Base-by-base conservation (phyloP, 768 basidiomycete genomes). In the Tricholoma bakamatsutake region DNA sequence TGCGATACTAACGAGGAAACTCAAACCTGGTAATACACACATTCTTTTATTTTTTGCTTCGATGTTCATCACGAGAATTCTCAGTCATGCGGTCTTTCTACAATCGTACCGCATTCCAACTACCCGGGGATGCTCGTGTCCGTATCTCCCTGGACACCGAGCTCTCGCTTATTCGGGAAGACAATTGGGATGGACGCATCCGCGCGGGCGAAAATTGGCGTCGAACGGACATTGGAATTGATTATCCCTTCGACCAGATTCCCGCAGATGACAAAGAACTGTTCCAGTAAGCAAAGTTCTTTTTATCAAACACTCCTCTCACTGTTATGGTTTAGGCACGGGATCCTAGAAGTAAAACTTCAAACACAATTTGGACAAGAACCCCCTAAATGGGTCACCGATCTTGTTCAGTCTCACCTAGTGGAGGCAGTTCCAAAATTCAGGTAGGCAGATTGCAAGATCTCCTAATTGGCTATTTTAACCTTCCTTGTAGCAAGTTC, bases 381-480 rank as follows among this genome's bases (percentile, higher is more conserved):
- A 67, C 95, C 97, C 3, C 96, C 96, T 0, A 77, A 88, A 66
- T 99, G 97, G 97, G 93, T 98, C 15, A 85, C 86, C 5, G 96
- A 98, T 54, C 83, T 99, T n/a, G 93, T 98, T 21, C 85, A 88
- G 63, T 93, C 90, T 28, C 93, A 98, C 71, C 74, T 98, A 5
- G 96, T 98, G 15, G 97, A 98, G 70, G 93, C 95, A 11, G 93
- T 99, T 1, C 97, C 97, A 33, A 98, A 98, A 73, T 98, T 98
- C 79, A 90, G 87, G 90, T 80, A 75, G 69, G 73, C 65, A 12
- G 13, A 31, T 45, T 10, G 24, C 31, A 31, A 17, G 18, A 34
- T 53, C 30, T 30, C 17, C 6, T 18, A 9, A 45, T 55, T 24
- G 28, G 33, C 37, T 50, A 11, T 18, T 43, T 21, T 54, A 52